Base-by-base conservation (phyloP, 495 filamentous ascomycete genomes). In the Delitschia confertaspora region DNA sequence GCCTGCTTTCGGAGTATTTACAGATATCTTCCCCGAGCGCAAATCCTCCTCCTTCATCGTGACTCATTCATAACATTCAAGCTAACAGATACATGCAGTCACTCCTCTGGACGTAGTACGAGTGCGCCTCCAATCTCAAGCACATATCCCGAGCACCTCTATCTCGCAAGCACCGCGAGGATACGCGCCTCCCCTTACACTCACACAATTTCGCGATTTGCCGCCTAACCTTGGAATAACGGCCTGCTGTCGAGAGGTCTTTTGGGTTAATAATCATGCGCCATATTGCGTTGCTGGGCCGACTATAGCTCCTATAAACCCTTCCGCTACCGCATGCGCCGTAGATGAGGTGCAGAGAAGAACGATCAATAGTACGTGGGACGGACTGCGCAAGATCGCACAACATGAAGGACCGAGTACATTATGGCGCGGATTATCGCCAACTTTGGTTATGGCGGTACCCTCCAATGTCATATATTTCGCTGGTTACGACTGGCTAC, bases 381-480 rank as follows among this genome's bases (percentile, higher is more conserved):
- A 98, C 60, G 91, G 87, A 2, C 67, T 98, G 44, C 76, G 80
- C 44, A 98, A 96, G 66, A 98, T 98, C 52, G 86, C 93, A n/a
- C 79, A 86, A 22, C 85, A 96, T 59, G 91, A 98, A 67, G 91
- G 91, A 1, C 50, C 83, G 10, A 74, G 72, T 14, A 86, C 93
- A 6, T 71, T 98, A 36, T 98, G 91, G 91, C 78, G 91, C 25
- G 91, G 91, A 4, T 72, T 98, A 2, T 88, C 83, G 14, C 87
- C 93, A 7, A 98, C 93, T 1, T 64, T 98, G 30, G 73, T 85
- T 54, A 98, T 98, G 91, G 80, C 89, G 2, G 76, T 98, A 22
- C 91, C 91, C 0, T 86, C 77, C 25, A 98, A 98, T 62, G 88
- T 98, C 47, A 96, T 98, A 46, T 98, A 98, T 64, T 95, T 95